Conservation (phyloP, 192 early-diverging fungal species). For the Backusella sp. region DNA sequence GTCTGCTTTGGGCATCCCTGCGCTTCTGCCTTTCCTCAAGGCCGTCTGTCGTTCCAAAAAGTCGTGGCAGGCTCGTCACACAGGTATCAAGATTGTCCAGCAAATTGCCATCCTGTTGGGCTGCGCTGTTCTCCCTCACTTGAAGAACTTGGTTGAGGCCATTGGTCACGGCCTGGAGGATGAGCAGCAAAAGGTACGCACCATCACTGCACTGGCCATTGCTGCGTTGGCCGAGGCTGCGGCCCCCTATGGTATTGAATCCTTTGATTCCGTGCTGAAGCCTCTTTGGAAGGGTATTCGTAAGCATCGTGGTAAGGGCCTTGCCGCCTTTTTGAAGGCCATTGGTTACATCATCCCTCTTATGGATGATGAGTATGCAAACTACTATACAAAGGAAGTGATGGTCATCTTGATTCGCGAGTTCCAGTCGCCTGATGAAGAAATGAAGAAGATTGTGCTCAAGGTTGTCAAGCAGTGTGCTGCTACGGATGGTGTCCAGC, state of each 20-base stretch:
- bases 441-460: slow-evolving; percentile 98
- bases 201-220: slow-evolving; percentile 92
- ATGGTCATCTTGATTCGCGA: slow-evolving; percentile 92
- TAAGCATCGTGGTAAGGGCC: slow-evolving; percentile 92
- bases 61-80: slow-evolving; percentile 98
- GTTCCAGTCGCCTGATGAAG: slow-evolving; percentile 96
- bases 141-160: slow-evolving; percentile 88
- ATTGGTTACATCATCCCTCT: slow-evolving; percentile 98
- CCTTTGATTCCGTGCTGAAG: slow-evolving; percentile 87
- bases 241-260: slow-evolving; percentile 98
- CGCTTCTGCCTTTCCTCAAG: slow-evolving; percentile 91
- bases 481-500: slow-evolving; percentile 87
- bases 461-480: slow-evolving; percentile 97
- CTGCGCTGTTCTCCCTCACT: slow-evolving; percentile 92
- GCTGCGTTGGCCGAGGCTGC: slow-evolving; percentile 96
- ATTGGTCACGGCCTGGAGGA: slow-evolving; percentile 92
- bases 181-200: slow-evolving; percentile 96
- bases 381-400: slow-evolving; percentile 91
- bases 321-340: slow-evolving; percentile 98
- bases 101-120: slow-evolving; percentile 96
- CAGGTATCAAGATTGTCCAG: slow-evolving; percentile 96
- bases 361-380: slow-evolving; percentile 95
- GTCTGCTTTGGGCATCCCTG: slow-evolving; percentile 92
- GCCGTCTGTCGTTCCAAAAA: slow-evolving; percentile 95
- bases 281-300: slow-evolving; percentile 93